Conservation (phyloP, 1,139 yeast species). For the Magnusiomyces suaveolens region DNA sequence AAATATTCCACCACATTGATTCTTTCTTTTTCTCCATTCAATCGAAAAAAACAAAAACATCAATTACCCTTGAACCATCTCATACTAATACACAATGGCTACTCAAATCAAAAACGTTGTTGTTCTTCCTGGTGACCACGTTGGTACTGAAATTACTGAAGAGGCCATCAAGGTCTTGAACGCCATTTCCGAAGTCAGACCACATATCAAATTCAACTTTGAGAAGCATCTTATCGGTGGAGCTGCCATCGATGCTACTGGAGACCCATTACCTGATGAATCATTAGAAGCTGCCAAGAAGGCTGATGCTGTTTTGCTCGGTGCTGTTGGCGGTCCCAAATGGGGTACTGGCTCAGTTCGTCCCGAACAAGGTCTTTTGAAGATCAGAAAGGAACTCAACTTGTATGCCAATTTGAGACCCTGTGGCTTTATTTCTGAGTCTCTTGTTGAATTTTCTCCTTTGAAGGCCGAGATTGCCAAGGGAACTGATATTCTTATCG, state of each 20-base stretch:
- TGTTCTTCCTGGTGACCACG: constrained; percentile 92
- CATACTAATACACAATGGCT: constrained; percentile 10
- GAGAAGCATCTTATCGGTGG: constrained; percentile 88
- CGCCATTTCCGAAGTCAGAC: constrained; percentile 60
- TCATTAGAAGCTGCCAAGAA: constrained; percentile 72
- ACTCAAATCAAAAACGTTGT: constrained; percentile 53
- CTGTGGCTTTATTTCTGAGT: constrained; percentile 85
- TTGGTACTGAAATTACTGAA: constrained; percentile 77
- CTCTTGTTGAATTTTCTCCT: constrained; percentile 77
- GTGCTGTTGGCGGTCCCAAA: constrained; percentile 98
- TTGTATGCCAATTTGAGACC: constrained; percentile 95
- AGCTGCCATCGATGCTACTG: constrained; percentile 96
- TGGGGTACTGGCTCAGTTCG: constrained; percentile 79
- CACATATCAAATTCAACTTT: constrained; percentile 59
- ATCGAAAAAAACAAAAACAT: not conserved
- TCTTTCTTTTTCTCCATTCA: not conserved
- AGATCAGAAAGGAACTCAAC: constrained; percentile 88
- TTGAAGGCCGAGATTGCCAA: constrained; percentile 70
- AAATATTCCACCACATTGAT: not conserved
- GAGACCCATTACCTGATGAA: constrained; percentile 82
- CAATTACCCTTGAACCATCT: not conserved
- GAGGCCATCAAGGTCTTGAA: constrained; percentile 88
- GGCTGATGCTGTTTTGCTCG: constrained; percentile 88
- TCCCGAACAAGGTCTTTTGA: constrained; percentile 77
- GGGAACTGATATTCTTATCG: constrained; percentile 87